These are phyloP conservation scores for Alloteropsis semialata DNA, from an alignment of 176 grass and related monocot species.

Conservation along the genomic window DNA sequence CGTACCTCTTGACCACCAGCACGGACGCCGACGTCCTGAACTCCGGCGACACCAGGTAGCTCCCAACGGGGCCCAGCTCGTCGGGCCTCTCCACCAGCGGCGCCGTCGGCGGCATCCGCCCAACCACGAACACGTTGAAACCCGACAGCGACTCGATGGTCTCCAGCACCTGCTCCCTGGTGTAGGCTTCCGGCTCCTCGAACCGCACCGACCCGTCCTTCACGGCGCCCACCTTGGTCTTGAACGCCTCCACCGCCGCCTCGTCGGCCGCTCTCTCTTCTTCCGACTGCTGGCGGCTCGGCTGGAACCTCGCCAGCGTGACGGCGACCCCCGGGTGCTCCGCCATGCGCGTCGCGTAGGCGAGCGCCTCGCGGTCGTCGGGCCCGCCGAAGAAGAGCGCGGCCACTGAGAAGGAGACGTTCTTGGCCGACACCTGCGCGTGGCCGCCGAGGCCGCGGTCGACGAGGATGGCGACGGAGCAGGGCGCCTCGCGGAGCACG, in stretches of 20 bases:
- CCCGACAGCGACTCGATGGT: slow-evolving; percentile 33
- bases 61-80: slow-evolving; percentile 55
- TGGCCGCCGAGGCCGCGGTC: slow-evolving; percentile 82
- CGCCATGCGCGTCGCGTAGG: slow-evolving; percentile 60
- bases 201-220: slow-evolving; percentile 41
- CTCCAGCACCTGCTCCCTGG: slow-evolving; percentile 29
- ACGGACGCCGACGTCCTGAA: slow-evolving; percentile 58
- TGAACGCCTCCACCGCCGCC: slow-evolving; percentile 38
- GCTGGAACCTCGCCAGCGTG: slow-evolving; percentile 31
- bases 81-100: slow-evolving; percentile 41
- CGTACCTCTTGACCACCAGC: slow-evolving; percentile 52
- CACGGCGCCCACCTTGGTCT: neutral
- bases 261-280: slow-evolving; percentile 25
- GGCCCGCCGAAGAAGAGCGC: slow-evolving; percentile 70
- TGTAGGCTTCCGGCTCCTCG: slow-evolving; percentile 20
- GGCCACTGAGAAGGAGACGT: slow-evolving; percentile 48
- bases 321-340: slow-evolving; percentile 51
- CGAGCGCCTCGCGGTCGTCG: slow-evolving; percentile 76
- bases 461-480: slow-evolving; percentile 71
- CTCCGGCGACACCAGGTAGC: slow-evolving; percentile 52
- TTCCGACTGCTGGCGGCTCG: neutral
- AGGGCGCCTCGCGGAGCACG: slow-evolving; percentile 60
- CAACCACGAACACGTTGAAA: slow-evolving; percentile 59
- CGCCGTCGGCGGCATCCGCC: slow-evolving; percentile 36
- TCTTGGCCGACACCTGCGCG: slow-evolving; percentile 59